Evolutionary conservation across 169 alveolate species (phyloP), one percentile per base, ranked within the genome.

Genomic region (Cyclospora cayetanensis): DNA sequence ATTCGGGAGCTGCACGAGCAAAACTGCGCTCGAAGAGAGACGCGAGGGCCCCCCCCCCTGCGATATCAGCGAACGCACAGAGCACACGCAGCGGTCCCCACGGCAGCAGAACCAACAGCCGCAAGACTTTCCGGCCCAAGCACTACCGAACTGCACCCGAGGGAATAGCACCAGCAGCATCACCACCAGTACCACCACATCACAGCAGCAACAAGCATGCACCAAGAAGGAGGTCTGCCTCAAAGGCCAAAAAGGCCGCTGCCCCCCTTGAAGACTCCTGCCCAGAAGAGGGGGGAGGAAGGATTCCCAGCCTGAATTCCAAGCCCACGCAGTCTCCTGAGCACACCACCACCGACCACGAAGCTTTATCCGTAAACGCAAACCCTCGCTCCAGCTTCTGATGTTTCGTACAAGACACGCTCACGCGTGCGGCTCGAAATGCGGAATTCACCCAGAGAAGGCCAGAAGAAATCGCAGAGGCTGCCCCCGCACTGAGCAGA

Each of bases 251-350:
- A 41, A 18, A 12, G 37, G 37, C 39, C 60, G 50, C 84, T 22
- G 53, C 15, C n/a, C 37, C 37, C 29, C 37, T 27, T 72, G 34
- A 72, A 60, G 84, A 60, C 41, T 72, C 7, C 22, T n/a, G n/a
- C n/a, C n/a, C n/a, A n/a, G n/a, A n/a, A n/a, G n/a, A n/a, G n/a
- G n/a, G n/a, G n/a, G n/a, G n/a, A n/a, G n/a, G 60, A 39, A 9
- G 27, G 1, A 39, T 20, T 37, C 84, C 84, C 43, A 72, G 84
- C 25, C 84, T 53, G 29, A 72, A 39, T 18, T 72, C 84, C 65
- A 72, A 41, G 1, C 63, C 84, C 84, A 72, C 63, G 37, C 84
- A 72, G 18, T 72, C 84, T n/a, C 84, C 84, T 72, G 84, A n/a
- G n/a, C 60, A 34, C 80, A 68, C 46, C 80, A 31, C 35, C 35